These are phyloP conservation scores for Pseudofabraea citricarpa DNA, from an alignment of 2,329 filamentous ascomycete genomes.

Conservation along the genomic window DNA sequence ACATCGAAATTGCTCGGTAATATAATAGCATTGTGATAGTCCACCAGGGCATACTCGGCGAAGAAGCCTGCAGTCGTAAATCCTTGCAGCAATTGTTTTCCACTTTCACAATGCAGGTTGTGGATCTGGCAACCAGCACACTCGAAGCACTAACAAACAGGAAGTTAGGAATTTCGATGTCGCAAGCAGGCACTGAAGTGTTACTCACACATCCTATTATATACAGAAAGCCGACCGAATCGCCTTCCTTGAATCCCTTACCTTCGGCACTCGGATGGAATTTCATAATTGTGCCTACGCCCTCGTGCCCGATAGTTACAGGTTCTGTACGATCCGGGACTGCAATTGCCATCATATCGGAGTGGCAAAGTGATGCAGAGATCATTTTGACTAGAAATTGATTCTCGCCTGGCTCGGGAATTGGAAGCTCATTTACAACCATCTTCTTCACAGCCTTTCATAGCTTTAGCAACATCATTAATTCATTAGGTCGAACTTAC, in stretches of 20 bases:
- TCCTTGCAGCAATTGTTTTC: conserved; percentile 34
- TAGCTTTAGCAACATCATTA: background rate
- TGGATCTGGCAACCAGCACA: conserved; percentile 40
- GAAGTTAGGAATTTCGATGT: too few species aligned
- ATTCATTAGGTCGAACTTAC: too few species aligned
- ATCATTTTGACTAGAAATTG: conserved; percentile 30
- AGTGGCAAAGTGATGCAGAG: conserved; percentile 32
- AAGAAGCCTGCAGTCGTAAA: conserved; percentile 39
- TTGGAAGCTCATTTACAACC: conserved; percentile 4
- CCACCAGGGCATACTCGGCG: conserved; percentile 39
- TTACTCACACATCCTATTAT: conserved; percentile 37
- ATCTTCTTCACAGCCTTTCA: conserved; percentile 4
- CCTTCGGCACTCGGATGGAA: conserved; percentile 30
- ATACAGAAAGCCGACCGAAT: conserved; percentile 41
- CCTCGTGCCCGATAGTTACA: conserved; percentile 40
- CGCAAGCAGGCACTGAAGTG: too few species aligned
- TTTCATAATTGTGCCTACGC: conserved; percentile 36
- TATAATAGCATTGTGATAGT: conserved; percentile 37
- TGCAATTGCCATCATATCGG: conserved; percentile 22
- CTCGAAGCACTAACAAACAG: too few species aligned
- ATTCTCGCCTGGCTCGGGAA: conserved; percentile 5
- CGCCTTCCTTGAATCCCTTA: conserved; percentile 37
- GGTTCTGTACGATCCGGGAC: conserved; percentile 9
- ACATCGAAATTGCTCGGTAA: conserved; percentile 31
- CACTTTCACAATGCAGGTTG: conserved; percentile 34